Conservation (phyloP, 805 yeast species). For the Yamadazyma phyllophila region DNA sequence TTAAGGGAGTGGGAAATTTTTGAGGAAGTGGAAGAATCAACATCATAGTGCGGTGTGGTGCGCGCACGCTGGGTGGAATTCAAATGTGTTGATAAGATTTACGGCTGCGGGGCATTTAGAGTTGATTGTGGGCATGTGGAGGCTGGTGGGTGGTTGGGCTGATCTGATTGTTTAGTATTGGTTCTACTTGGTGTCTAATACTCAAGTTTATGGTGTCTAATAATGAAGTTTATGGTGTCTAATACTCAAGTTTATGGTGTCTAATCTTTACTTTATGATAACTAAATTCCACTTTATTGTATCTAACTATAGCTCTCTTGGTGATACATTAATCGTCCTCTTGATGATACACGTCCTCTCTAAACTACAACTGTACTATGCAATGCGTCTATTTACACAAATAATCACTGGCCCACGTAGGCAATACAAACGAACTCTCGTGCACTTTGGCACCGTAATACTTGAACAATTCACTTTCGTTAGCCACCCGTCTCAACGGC, state of each 20-base stretch:
- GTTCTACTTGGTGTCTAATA: too few relatives aligned
- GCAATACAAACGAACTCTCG: constrained; percentile 70
- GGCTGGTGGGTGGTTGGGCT: neutral
- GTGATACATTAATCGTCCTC: too few relatives aligned
- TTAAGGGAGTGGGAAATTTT: constrained; percentile 3
- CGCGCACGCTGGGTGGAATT: constrained; percentile 5
- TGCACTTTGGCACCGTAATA: constrained; percentile 72
- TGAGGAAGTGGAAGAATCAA: constrained; percentile 7
- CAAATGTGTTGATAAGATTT: neutral
- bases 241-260: too few relatives aligned
- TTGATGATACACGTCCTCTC: too few relatives aligned
- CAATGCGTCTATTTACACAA: neutral
- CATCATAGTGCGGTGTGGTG: constrained; percentile 3
- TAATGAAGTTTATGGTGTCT: too few relatives aligned
- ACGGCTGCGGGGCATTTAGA: too few relatives aligned
- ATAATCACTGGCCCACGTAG: constrained; percentile 58
- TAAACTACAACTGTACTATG: neutral
- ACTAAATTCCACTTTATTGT: too few relatives aligned
- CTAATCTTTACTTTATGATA: too few relatives aligned
- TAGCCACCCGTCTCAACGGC: constrained; percentile 50
- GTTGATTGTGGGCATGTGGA: neutral
- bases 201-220: too few relatives aligned
- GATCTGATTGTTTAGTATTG: too few relatives aligned
- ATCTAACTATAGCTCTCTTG: too few relatives aligned
- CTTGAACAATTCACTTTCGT: constrained; percentile 42